Evolutionary conservation across 1,284 basidiomycete genomes (phyloP).

Genomic region (Ceratobasidium theobromae): DNA sequence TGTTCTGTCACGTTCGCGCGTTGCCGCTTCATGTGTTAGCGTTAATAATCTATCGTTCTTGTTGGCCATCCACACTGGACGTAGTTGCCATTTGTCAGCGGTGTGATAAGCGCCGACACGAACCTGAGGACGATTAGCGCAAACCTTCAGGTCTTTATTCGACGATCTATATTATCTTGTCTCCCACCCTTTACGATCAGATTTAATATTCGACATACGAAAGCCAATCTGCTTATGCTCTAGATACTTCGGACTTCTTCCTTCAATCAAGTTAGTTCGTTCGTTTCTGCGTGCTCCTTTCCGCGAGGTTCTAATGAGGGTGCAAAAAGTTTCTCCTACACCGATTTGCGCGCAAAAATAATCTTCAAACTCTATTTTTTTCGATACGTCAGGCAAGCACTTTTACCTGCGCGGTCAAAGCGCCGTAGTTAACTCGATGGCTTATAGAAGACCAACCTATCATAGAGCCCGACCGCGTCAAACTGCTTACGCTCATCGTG

Average conservation of each 20-base stretch:
- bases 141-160: slow-evolving; percentile 3
- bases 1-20: slow-evolving; percentile 29
- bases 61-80: neutral
- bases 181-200: neutral
- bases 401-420: too few relatives aligned
- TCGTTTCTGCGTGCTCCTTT: neutral
- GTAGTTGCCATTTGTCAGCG: neutral
- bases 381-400: neutral
- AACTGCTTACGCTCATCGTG: too few relatives aligned
- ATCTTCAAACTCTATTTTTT: neutral
- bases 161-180: slow-evolving; percentile 25
- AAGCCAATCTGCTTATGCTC: slow-evolving; percentile 20
- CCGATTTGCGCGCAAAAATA: neutral
- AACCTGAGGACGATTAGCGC: slow-evolving; percentile 9
- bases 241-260: neutral
- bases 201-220: neutral
- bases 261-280: slow-evolving; percentile 7
- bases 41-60: slow-evolving; percentile 17
- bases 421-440: too few relatives aligned
- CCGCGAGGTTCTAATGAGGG: too few relatives aligned
- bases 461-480: too few relatives aligned
- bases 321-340: neutral
- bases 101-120: slow-evolving; percentile 29
- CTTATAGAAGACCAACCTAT: too few relatives aligned
- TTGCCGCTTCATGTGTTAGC: slow-evolving; percentile 19